These are phyloP conservation scores for Sclerotinia spermophila DNA, from an alignment of 2,329 filamentous ascomycete species.

Conservation along the genomic window DNA sequence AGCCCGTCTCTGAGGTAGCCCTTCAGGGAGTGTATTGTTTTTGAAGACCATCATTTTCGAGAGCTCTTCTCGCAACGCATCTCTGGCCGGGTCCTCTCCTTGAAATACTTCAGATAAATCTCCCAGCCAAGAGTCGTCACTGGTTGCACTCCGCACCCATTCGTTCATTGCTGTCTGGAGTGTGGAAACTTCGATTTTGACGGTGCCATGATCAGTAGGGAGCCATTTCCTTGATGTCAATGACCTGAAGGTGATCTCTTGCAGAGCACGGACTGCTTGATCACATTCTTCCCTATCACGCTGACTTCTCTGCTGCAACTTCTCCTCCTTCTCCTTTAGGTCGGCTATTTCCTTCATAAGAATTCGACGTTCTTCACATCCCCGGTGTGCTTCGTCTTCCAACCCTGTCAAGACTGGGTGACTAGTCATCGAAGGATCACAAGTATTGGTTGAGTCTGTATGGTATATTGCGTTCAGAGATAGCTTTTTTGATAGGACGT, in stretches of 20 bases:
- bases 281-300: neutral
- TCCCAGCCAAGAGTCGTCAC: neutral
- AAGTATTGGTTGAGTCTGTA: neutral
- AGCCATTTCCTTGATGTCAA: neutral
- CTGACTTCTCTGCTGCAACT: neutral
- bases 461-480: neutral
- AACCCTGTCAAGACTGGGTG: too few relatives aligned
- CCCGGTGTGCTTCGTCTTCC: too few relatives aligned
- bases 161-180: neutral
- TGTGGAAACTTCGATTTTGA: neutral
- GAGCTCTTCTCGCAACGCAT: neutral
- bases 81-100: neutral
- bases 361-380: neutral
- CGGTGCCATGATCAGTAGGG: accelerated
- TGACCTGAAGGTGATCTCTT: neutral
- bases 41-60: neutral
- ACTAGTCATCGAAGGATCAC: neutral
- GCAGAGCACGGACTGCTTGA: neutral
- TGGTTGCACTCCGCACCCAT: neutral
- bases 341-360: neutral
- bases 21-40: neutral
- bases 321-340: accelerated
- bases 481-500: neutral
- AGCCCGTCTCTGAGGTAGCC: neutral
- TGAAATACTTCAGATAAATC: neutral